Percentiles rank a stretch among this genome's conserved stretches.
These are phyloP conservation scores for Durusdinium trenchii DNA, from an alignment of 73 alveolate genomes.

Conservation along the genomic window DNA sequence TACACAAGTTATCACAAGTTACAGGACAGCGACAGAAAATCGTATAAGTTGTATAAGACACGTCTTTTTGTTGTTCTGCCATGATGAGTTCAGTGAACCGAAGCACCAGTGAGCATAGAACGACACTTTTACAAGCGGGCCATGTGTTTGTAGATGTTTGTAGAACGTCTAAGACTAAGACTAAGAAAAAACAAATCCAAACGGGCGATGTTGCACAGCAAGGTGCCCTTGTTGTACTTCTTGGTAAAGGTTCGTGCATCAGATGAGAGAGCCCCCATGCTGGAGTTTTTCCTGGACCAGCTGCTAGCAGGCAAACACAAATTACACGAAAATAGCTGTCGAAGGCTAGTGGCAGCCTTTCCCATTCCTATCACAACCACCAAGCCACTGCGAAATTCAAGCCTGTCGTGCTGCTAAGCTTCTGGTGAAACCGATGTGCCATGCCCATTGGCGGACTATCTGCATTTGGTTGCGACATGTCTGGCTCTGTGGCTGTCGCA, in stretches of 20 bases:
- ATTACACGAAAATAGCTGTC: not conserved
- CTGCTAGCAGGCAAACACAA: not conserved
- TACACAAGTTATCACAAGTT: no score
- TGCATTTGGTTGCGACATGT: no score
- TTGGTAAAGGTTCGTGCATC: slow-evolving; percentile 90
- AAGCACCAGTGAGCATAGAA: no score
- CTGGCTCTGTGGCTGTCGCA: not conserved
- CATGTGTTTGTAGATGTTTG: no score
- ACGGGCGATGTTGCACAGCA: not conserved
- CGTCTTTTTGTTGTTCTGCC: no score
- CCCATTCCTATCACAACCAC: not conserved
- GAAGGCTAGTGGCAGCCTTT: not conserved
- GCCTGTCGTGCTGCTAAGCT: not conserved
- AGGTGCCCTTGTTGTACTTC: slow-evolving; percentile 81
- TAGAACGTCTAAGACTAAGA: no score
- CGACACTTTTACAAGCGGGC: no score
- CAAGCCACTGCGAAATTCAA: no score
- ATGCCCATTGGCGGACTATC: slow-evolving; percentile 53
- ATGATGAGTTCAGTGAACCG: no score
- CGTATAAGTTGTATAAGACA: no score
- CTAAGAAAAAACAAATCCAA: no score
- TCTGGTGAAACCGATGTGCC: slow-evolving; percentile 84
- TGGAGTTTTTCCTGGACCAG: slow-evolving; percentile 54
- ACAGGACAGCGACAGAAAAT: no score
- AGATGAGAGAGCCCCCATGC: slow-evolving; percentile 50